A percentile compares a stretch with the other conserved stretches of the same genome.
These are phyloP conservation scores for Eimeria tenella DNA, from an alignment of 169 alveolate species.

Conservation along the genomic window DNA sequence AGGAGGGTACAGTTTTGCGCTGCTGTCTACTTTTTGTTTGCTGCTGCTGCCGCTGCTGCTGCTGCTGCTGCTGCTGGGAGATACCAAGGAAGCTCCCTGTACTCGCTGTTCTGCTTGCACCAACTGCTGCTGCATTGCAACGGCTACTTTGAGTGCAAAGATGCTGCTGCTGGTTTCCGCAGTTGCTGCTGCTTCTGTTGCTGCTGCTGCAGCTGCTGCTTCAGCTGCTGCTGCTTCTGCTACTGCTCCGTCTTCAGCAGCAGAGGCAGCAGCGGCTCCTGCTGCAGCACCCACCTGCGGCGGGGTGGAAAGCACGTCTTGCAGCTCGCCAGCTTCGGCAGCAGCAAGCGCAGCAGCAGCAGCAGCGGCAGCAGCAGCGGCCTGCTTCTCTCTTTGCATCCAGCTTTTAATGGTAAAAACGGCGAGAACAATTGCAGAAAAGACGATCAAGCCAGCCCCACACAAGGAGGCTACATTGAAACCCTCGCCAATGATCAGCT, in stretches of 20 bases:
- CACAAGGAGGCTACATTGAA: conserved; percentile 50
- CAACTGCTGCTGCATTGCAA: neutral
- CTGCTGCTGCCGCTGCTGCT: conserved; percentile 47
- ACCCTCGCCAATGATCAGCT: conserved; percentile 58
- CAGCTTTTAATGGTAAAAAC: neutral
- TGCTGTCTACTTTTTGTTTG: neutral
- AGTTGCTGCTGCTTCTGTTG: conserved; percentile 1
- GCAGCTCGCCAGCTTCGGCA: conserved; percentile 3
- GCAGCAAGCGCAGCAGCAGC: conserved; percentile 6
- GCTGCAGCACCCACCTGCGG: conserved; percentile 33
- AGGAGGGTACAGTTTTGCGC: neutral
- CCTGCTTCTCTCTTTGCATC: neutral
- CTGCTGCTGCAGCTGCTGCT: neutral
- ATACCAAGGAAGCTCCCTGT: neutral
- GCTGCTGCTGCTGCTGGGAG: conserved; percentile 37
- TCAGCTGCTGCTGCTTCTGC: conserved; percentile 11
- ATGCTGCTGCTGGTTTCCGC: neutral
- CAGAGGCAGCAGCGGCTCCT: neutral
- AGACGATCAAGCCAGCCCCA: conserved; percentile 47
- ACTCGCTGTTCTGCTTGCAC: neutral
- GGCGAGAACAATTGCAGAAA: conserved; percentile 36
- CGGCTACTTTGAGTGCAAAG: neutral
- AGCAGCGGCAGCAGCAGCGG: conserved; percentile 5
- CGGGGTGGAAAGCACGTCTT: neutral
- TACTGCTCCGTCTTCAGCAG: neutral